phyloP scores from a whole-genome alignment of 139 green algal species.

The Chlorella sorokiniana region DNA sequence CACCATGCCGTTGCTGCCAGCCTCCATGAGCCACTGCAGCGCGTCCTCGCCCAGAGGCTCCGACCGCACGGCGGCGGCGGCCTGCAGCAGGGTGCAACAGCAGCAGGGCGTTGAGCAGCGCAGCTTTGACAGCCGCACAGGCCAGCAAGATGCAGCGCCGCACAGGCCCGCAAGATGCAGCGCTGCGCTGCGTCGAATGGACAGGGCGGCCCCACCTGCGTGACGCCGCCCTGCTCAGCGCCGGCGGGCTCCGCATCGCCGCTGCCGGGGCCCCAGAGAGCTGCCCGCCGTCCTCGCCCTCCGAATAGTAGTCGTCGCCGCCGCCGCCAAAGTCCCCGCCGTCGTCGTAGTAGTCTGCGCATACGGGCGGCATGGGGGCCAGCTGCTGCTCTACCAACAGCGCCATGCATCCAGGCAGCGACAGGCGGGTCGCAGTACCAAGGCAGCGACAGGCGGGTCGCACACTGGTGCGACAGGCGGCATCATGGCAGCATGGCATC shows the following conservation, averaged over 20 bases:
- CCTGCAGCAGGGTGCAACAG: neutral
- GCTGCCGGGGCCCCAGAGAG: neutral
- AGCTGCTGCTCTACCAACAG: no score
- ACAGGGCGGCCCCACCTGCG: neutral
- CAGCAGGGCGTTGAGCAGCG: neutral
- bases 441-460: no score
- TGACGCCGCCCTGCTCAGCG: neutral
- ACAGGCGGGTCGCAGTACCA: no score
- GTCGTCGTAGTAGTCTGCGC: constrained; percentile 2
- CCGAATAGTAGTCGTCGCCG: constrained; percentile 27
- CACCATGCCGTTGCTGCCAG: constrained; percentile 25
- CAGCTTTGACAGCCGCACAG: neutral
- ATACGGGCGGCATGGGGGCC: no score
- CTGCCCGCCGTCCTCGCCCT: neutral
- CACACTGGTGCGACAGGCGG: no score
- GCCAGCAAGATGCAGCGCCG: neutral
- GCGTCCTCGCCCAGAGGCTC: constrained; percentile 36
- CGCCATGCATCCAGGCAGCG: no score
- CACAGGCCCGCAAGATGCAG: neutral
- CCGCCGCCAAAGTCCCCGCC: constrained; percentile 11
- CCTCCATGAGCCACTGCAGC: constrained; percentile 46
- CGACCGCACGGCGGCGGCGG: neutral
- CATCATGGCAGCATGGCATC: no score
- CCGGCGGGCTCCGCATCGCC: neutral
- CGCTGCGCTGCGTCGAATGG: neutral